Conservation (phyloP, 2,329 filamentous ascomycete species). For the Stagonosporopsis tanaceti region DNA sequence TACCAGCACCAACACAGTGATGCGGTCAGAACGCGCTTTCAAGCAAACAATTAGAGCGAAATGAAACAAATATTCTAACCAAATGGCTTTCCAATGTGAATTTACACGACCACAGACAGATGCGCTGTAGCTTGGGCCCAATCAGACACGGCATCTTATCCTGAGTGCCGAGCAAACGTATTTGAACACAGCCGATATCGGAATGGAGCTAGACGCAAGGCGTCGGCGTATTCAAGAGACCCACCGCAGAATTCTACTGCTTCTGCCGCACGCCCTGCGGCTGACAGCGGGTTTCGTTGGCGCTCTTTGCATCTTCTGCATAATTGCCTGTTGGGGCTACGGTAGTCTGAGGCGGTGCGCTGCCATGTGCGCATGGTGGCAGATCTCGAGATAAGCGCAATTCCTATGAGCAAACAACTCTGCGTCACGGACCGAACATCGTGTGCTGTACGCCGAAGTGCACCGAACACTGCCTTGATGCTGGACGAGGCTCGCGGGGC, state of each 20-base stretch:
- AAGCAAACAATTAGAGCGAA: neutral
- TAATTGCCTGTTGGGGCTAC: constrained; percentile 10
- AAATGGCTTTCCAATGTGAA: neutral
- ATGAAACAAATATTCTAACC: no score
- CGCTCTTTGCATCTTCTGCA: constrained; percentile 2
- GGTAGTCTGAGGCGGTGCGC: constrained; percentile 9
- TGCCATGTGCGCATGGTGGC: constrained; percentile 3
- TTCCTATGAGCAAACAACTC: constrained; percentile 17
- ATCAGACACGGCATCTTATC: neutral
- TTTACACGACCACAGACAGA: no score
- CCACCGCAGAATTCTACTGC: constrained; percentile 20
- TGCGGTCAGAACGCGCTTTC: neutral
- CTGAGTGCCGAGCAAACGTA: neutral
- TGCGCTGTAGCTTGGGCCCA: neutral
- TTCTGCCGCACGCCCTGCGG: constrained; percentile 15
- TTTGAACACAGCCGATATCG: constrained; percentile 10
- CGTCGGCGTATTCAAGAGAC: constrained; percentile 15
- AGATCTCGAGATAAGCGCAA: constrained; percentile 15
- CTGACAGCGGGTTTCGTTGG: constrained; percentile 10
- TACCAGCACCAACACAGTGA: neutral
- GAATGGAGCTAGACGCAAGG: neutral
- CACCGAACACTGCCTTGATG: constrained; percentile 13
- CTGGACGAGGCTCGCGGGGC: constrained; percentile 9
- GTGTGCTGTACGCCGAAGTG: constrained; percentile 12
- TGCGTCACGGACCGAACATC: constrained; percentile 16